phyloP scores from a whole-genome alignment of 2,329 filamentous ascomycete species.

The Coniochaeta sp. region DNA sequence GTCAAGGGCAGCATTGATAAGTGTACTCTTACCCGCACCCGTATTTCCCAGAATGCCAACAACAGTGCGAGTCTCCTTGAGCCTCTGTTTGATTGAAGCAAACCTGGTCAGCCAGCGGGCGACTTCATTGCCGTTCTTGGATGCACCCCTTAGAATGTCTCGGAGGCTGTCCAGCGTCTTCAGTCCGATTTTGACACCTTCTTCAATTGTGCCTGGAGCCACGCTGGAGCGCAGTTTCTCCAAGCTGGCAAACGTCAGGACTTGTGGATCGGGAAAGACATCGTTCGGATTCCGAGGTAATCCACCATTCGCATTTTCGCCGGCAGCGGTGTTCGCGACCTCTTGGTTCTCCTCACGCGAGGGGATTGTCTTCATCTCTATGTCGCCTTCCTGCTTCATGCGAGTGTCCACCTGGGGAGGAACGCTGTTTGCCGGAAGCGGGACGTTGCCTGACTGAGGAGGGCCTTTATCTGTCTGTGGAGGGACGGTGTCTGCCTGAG shows the following conservation, averaged over 20 bases:
- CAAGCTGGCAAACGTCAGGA: background rate
- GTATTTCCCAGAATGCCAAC: conserved; percentile 55
- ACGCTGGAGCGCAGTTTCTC: background rate
- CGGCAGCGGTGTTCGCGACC: background rate
- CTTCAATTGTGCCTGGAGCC: background rate
- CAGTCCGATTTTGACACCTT: background rate
- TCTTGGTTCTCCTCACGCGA: no score
- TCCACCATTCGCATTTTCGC: background rate
- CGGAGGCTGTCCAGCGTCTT: background rate
- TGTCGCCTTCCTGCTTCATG: no score
- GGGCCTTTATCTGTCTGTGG: no score
- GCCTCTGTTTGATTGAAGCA: conserved; percentile 19
- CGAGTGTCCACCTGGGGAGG: no score
- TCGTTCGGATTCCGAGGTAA: no score
- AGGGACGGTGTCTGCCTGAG: no score
- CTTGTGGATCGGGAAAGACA: background rate
- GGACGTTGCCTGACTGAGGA: no score
- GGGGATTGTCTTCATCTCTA: no score
- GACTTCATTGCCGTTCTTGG: background rate
- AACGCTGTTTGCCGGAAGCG: no score
- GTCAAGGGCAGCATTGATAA: conserved; percentile 56
- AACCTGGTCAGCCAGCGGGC: background rate
- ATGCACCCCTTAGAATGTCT: background rate
- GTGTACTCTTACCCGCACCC: conserved; percentile 51
- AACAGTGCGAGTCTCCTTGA: conserved; percentile 32